A percentile compares a stretch with the other conserved stretches of the same genome.
phyloP scores from a whole-genome alignment of 192 early-diverging fungal genomes.

The Coemansia sp. region DNA sequence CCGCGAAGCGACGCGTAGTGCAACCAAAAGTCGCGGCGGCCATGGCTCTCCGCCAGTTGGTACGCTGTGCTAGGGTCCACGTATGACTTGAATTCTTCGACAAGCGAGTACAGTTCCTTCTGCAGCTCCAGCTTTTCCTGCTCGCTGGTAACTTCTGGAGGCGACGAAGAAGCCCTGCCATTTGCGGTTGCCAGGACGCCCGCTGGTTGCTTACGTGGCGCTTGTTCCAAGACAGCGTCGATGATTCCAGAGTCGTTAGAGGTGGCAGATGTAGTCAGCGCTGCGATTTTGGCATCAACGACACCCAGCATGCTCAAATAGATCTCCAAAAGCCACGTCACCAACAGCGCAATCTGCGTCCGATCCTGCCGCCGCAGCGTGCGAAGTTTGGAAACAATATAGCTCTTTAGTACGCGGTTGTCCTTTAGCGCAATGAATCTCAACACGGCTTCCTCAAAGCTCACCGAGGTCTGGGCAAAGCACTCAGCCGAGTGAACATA shows the following conservation, averaged over 20 bases:
- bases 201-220: not conserved
- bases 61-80: constrained; percentile 76
- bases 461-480: constrained; percentile 77
- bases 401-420: constrained; percentile 75
- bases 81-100: constrained; percentile 68
- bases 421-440: constrained; percentile 76
- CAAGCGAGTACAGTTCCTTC: constrained; percentile 74
- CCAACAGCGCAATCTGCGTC: constrained; percentile 79
- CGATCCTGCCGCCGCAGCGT: constrained; percentile 72
- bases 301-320: constrained; percentile 79
- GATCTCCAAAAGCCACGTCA: constrained; percentile 91
- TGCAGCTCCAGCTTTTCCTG: constrained; percentile 66
- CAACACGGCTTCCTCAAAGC: constrained; percentile 92
- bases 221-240: not conserved
- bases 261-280: constrained; percentile 22
- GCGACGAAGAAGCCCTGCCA: not conserved
- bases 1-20: constrained; percentile 82
- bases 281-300: constrained; percentile 58
- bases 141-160: constrained; percentile 13
- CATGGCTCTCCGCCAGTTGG: constrained; percentile 85
- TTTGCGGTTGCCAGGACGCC: not conserved
- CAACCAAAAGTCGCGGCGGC: constrained; percentile 78
- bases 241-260: not conserved
- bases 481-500: constrained; percentile 82
- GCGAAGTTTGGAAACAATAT: constrained; percentile 76